Base-by-base conservation (phyloP, 345 rosid genomes). In the Alliaria petiolata region DNA sequence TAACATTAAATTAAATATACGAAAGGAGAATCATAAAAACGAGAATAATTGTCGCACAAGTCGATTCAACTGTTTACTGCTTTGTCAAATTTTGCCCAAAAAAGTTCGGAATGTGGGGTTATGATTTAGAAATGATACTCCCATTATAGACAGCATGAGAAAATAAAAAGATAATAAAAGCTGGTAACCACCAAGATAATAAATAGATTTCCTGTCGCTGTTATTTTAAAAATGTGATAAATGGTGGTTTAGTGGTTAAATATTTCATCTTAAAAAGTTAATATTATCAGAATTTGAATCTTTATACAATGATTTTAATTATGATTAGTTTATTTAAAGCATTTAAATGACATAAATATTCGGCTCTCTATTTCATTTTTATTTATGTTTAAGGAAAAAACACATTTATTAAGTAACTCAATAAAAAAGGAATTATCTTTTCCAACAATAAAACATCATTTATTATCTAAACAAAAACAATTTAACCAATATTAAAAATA, bases 31-130 rank as follows among this genome's bases (percentile, higher is more conserved):
- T 28, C 31, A 65, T 35, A 16, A 46, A 72, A 46, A 13, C 13
- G 40, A 73, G 77, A 58, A 73, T 47, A 73, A 73, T 56, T 65
- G 71, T 65, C 77, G 44, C 60, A 58, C 43, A 56, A 63, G 70
- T 45, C 70, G 43, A 33, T 53, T 62, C 55, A 10, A 33, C 22
- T 16, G 19, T 35, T 55, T 55, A 72, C 50, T 47, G 57, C 26
- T 72, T 64, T 25, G 54, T 55, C 62, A 36, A 44, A 54, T 31
- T 14, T 62, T 33, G 5, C 25, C 44, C 34, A 30, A 11, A 9
- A 62, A 71, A 31, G 40, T 9, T 71, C 5, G 1, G 42, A 50
- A 12, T 36, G 58, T 69, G 46, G 57, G 74, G 47, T 46, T 22
- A 43, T 42, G 55, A 34, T 62, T 62, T 15, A 39, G 33, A 57